phyloP scores from a whole-genome alignment of 805 yeast genomes.

The Myxozyma neotropica region DNA sequence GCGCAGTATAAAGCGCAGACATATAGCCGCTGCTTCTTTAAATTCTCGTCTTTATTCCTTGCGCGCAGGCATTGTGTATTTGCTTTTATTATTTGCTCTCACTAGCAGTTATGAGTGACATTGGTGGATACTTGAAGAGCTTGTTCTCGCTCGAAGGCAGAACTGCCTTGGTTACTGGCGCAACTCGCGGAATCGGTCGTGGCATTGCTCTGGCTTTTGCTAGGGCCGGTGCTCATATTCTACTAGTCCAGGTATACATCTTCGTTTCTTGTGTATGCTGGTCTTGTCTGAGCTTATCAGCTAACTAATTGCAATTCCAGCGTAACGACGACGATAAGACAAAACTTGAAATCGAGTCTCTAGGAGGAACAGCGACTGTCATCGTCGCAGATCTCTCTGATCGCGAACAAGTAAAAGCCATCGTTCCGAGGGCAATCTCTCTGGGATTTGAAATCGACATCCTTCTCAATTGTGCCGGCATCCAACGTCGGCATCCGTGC shows the following conservation, averaged over 20 bases:
- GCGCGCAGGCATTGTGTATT: too few relatives aligned
- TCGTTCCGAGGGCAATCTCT: constrained; percentile 42
- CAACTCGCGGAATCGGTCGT: constrained; percentile 60
- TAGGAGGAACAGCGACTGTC: constrained; percentile 40
- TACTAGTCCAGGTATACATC: constrained; percentile 43
- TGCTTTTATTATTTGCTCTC: too few relatives aligned
- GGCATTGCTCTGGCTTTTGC: constrained; percentile 57
- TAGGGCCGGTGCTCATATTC: constrained; percentile 51
- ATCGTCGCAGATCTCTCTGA: constrained; percentile 38
- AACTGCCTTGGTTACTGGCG: constrained; percentile 55
- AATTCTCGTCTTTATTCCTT: too few relatives aligned
- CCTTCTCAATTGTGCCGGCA: constrained; percentile 51
- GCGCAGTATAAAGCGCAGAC: too few relatives aligned
- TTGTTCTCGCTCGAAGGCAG: constrained; percentile 48
- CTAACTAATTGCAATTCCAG: constrained; percentile 7
- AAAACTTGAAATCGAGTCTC: constrained; percentile 37
- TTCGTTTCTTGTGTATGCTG: too few relatives aligned
- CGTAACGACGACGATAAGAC: constrained; percentile 35
- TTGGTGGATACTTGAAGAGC: constrained; percentile 7
- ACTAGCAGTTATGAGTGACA: constrained; percentile 19
- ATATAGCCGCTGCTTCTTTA: background rate
- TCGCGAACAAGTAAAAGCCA: constrained; percentile 39
- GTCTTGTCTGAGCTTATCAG: too few relatives aligned
- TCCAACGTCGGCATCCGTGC: constrained; percentile 42
- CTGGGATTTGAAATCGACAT: constrained; percentile 46